Conservation (phyloP, 2,329 filamentous ascomycete genomes). For the Fusarium sarcochroum region DNA sequence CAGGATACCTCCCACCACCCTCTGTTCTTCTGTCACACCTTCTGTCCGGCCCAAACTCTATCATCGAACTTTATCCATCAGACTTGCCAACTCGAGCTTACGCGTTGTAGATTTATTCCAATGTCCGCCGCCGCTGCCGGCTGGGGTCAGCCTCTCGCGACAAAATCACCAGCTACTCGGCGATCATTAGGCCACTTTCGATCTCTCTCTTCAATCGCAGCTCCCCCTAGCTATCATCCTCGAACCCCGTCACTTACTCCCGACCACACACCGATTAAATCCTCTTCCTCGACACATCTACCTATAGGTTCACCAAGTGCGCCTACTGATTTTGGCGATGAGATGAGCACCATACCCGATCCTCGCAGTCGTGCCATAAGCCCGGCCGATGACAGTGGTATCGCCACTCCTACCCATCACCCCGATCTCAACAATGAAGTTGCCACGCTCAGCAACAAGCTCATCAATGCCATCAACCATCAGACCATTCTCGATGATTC, state of each 20-base stretch:
- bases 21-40: conserved; percentile 16
- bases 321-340: conserved; percentile 65
- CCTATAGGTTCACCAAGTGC: conserved; percentile 57
- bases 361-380: conserved; percentile 69
- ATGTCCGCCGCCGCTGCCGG: conserved; percentile 61
- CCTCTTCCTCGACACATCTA: conserved; percentile 55
- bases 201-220: conserved; percentile 67
- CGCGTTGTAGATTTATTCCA: conserved; percentile 62
- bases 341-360: conserved; percentile 79
- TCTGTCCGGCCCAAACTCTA: conserved; percentile 25
- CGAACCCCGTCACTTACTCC: conserved; percentile 53
- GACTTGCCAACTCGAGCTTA: conserved; percentile 28
- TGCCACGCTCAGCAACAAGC: conserved; percentile 90
- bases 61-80: conserved; percentile 25
- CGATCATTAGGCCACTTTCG: conserved; percentile 65
- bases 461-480: conserved; percentile 97
- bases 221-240: conserved; percentile 56
- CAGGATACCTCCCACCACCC: conserved; percentile 24
- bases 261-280: conserved; percentile 58
- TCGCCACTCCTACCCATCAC: conserved; percentile 59
- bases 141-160: conserved; percentile 62
- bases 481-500: conserved; percentile 93
- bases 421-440: conserved; percentile 80
- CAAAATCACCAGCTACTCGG: conserved; percentile 46
- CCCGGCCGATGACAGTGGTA: conserved; percentile 56